Evolutionary conservation across 345 rosid genomes (phyloP).

Genomic region (Salix koriyanagi): DNA sequence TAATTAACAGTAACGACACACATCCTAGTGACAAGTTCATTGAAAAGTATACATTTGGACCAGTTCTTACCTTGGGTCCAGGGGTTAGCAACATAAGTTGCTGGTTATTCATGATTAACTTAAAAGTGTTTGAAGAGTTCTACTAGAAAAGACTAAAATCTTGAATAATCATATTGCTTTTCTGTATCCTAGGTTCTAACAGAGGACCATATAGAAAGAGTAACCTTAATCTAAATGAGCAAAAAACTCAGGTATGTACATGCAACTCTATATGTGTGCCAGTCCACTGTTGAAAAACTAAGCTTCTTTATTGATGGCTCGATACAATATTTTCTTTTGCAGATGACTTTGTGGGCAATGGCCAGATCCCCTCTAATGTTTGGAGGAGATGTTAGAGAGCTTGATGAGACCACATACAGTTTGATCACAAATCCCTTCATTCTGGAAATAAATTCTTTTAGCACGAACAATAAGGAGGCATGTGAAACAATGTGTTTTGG

Average conservation of each 20-base stretch:
- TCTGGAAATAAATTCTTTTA: constrained; percentile 63
- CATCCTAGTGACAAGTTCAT: background rate
- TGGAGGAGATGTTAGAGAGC: constrained; percentile 81
- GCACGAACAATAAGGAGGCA: constrained; percentile 77
- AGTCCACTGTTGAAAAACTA: background rate
- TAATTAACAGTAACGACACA: background rate
- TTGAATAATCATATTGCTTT: constrained; percentile 12
- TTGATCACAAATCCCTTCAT: constrained; percentile 68
- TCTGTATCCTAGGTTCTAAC: constrained; percentile 47
- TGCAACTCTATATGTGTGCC: background rate
- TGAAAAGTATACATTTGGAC: background rate
- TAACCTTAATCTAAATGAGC: constrained; percentile 62
- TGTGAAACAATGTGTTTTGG: constrained; percentile 14
- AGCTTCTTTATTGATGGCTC: constrained; percentile 4
- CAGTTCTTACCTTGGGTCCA: background rate
- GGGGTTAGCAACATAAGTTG: background rate
- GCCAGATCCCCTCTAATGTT: constrained; percentile 92
- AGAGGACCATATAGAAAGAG: constrained; percentile 71
- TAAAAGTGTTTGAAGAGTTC: background rate
- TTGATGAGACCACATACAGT: constrained; percentile 54
- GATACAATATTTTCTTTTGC: constrained; percentile 13
- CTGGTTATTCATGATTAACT: background rate
- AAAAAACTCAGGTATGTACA: constrained; percentile 64
- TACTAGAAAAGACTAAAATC: background rate
- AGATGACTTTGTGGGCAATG: constrained; percentile 95